Conservation (phyloP, 2,329 filamentous ascomycete species). For the Emergomyces pasteurianus region DNA sequence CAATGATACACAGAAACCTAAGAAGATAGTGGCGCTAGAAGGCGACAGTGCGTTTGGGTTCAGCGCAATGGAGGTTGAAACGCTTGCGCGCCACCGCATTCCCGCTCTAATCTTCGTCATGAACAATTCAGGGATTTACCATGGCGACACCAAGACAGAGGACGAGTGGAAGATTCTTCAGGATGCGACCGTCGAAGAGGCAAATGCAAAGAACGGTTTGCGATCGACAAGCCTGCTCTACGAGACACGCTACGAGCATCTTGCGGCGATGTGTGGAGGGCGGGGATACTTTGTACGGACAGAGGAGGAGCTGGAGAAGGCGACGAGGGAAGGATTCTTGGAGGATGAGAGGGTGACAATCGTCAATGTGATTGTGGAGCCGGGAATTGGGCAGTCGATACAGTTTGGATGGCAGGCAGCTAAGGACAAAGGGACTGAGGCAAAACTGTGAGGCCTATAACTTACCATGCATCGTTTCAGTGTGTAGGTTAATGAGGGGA, state of each 20-base stretch:
- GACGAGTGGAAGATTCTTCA: constrained; percentile 37
- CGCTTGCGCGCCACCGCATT: constrained; percentile 43
- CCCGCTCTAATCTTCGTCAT: constrained; percentile 44
- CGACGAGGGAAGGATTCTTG: constrained; percentile 40
- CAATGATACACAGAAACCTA: constrained; percentile 20
- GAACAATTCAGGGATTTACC: constrained; percentile 44
- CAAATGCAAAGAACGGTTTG: constrained; percentile 24
- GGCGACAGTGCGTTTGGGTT: constrained; percentile 47
- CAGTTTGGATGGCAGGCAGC: constrained; percentile 26
- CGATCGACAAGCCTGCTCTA: constrained; percentile 41
- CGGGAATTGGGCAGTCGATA: constrained; percentile 33
- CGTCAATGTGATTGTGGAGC: constrained; percentile 46
- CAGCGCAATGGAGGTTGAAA: constrained; percentile 44
- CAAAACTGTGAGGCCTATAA: constrained; percentile 13
- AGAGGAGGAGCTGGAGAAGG: constrained; percentile 39
- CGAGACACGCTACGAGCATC: constrained; percentile 44
- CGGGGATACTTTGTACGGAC: constrained; percentile 41
- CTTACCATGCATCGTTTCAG: neutral
- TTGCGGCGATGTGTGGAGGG: constrained; percentile 45
- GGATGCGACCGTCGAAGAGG: constrained; percentile 23
- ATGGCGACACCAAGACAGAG: constrained; percentile 30
- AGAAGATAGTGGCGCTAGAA: constrained; percentile 46
- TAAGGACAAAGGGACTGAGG: constrained; percentile 14
- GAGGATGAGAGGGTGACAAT: constrained; percentile 36
- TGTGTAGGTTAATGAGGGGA: neutral